Evolutionary conservation across 164 flowering plant genomes (phyloP).

Genomic region (Kingdonia uniflora): DNA sequence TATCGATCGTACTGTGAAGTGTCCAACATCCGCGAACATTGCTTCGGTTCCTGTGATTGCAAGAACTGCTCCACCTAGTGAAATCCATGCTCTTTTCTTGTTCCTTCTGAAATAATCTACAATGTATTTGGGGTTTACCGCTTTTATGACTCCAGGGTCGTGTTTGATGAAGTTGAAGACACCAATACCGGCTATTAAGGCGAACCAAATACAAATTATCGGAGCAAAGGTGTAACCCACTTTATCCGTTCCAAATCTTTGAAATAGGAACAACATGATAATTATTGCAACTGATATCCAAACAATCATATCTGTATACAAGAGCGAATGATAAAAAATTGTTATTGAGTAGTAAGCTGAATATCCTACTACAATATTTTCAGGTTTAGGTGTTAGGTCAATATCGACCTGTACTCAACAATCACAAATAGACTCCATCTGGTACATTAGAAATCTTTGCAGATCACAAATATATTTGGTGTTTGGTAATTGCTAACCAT

Average conservation of each 20-base stretch:
- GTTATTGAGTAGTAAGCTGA: too few species aligned
- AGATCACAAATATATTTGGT: too few species aligned
- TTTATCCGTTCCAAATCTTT: constrained; percentile 72
- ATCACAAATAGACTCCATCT: too few species aligned
- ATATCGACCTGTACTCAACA: too few species aligned
- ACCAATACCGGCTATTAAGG: constrained; percentile 36
- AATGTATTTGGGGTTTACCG: constrained; percentile 47
- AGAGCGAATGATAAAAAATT: neutral
- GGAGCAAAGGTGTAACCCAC: constrained; percentile 75
- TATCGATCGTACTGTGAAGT: constrained; percentile 55
- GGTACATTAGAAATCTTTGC: too few species aligned
- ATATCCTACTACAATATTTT: too few species aligned
- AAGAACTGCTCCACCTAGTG: constrained; percentile 65
- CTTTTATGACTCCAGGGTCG: constrained; percentile 43
- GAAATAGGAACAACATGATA: constrained; percentile 34
- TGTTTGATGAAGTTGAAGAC: constrained; percentile 41
- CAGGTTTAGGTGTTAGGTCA: too few species aligned
- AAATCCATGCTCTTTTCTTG: constrained; percentile 49
- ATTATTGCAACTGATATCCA: constrained; percentile 39
- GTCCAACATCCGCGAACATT: constrained; percentile 69
- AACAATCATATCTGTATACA: constrained; percentile 28
- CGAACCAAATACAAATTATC: constrained; percentile 52
- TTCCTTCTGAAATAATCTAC: constrained; percentile 49
- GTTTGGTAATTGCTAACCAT: too few species aligned
- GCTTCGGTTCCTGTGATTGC: constrained; percentile 64